Evolutionary conservation across 2,329 filamentous ascomycete species (phyloP), one percentile per base, ranked within the genome.

Genomic region (Trichoderma sp.): DNA sequence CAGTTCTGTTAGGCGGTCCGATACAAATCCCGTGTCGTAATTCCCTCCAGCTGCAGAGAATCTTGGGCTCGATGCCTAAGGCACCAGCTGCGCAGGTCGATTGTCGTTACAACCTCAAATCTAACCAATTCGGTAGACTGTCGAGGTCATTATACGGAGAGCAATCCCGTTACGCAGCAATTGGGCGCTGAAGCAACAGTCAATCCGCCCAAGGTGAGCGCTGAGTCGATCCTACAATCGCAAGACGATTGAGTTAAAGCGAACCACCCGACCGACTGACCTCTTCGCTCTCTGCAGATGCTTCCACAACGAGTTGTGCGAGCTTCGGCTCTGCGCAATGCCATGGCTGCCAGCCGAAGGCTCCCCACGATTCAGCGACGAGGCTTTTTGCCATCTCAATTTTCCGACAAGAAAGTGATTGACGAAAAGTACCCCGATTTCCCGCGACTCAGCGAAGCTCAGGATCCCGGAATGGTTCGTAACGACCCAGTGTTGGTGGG

Each of bases 391-490:
- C 87, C 87, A n/a, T 79, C 82, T 18, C 82, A 83, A 15, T 81
- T 86, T 74, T 85, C 83, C 74, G 82, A 85, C 78, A 81, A 78
- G 73, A 82, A 83, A 74, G 76, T 84, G 67, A 76, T 86, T 65
- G 86, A 90, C 7, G 82, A 86, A 76, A 87, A 87, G 75, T 90
- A 83, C 75, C 84, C 86, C 73, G 84, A 85, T 61, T 82, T 82
- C 14, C 83, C 84, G 53, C 76, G 67, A 62, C 77, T 88, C 70
- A 86, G 83, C 72, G 89, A 91, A 34, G 85, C 87, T 67, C 87
- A 91, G 79, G 90, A 92, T 76, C 91, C 91, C 26, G 85, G 83
- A 74, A 89, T 90, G 89, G 90, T 91, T 77, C 81, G 88, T 84
- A 43, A 51, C 58, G 30, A 28, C 57, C 36, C 18, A 14, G 26